Evolutionary conservation across 2,329 filamentous ascomycete species (phyloP), one percentile per base, ranked within the genome.

Genomic region (Nemania sp.): DNA sequence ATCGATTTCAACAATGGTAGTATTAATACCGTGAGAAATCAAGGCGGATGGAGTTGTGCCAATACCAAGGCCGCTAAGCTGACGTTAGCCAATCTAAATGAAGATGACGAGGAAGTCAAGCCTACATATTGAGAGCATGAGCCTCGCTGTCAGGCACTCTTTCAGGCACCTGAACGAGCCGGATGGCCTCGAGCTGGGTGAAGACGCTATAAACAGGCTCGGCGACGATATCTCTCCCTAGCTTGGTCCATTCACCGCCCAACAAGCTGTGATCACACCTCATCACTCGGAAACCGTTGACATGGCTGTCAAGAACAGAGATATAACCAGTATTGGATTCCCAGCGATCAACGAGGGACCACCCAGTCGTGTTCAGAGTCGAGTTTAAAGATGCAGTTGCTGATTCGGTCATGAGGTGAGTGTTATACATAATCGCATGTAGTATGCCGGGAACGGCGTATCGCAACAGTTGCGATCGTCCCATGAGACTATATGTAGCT

Each of bases 191-290:
- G 1, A 99, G 82, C 80, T 96, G 95, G 22, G 90, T 87, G 70
- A 99, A 99, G n/a, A 97, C 88, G 8, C 90, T 88, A 68, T 97
- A 99, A 51, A 99, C 90, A 0, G 93, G 91, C 72, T 99, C 94
- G 9, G 84, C 82, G 15, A 91, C 80, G 57, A 67, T 75, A 45
- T 73, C 78, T 55, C 69, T 86, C 71, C 65, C 72, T 61, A 73
- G 75, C 34, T 77, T 77, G 11, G 87, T 80, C 93, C 93, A 99
- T 72, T 97, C 89, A 30, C 94, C 94, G 34, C 94, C 94, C 1
- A 99, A 80, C 26, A 99, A 79, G 66, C 91, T 96, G 71, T 99
- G 94, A 66, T 97, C 94, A 70, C 91, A 97, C 56, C 94, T 84
- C 79, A 99, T 83, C 14, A 92, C 84, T 1, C 91, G 83, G 72